Percentiles rank a stretch among this genome's conserved stretches.
Conservation (phyloP, 371 early-diverging fungal species). For the Mortierella polycephala region DNA sequence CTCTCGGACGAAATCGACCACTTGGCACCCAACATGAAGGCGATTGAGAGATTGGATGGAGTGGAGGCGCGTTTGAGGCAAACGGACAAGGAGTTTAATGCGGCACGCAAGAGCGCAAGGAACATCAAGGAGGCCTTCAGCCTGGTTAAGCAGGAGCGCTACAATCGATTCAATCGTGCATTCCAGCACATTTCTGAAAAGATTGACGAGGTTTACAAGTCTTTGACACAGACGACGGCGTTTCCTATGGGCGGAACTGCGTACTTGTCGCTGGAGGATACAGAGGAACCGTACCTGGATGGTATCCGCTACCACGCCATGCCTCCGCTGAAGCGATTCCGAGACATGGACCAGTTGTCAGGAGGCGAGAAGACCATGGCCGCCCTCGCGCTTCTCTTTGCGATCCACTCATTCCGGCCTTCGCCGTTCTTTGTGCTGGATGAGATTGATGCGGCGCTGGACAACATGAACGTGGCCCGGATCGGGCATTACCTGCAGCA, state of each 20-base stretch:
- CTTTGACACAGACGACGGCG: conserved; percentile 82
- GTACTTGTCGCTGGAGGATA: conserved; percentile 93
- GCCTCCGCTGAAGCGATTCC: conserved; percentile 99
- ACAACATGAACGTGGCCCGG: conserved; percentile 95
- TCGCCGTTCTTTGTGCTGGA: conserved; percentile 99
- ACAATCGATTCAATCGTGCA: conserved; percentile 85
- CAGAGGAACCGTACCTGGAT: conserved; percentile 95
- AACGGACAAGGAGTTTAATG: conserved; percentile 85
- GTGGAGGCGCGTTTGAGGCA: conserved; percentile 81
- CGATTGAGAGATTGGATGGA: conserved; percentile 85
- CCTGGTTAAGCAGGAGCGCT: conserved; percentile 85
- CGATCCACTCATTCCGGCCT: conserved; percentile 95
- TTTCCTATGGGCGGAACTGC: conserved; percentile 96
- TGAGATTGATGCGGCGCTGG: conserved; percentile 99
- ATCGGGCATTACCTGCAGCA: conserved; percentile 91
- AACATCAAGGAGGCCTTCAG: conserved; percentile 83
- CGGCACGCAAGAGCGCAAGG: conserved; percentile 81
- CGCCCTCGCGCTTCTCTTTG: conserved; percentile 96
- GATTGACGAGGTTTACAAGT: conserved; percentile 96
- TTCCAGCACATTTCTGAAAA: conserved; percentile 89
- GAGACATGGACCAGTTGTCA: conserved; percentile 98
- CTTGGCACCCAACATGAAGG: conserved; percentile 91
- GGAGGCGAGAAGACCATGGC: conserved; percentile 99
- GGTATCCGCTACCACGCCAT: conserved; percentile 98
- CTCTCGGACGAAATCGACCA: conserved; percentile 82